phyloP scores from a whole-genome alignment of 805 yeast species.

The Ogataea trehalophila region DNA sequence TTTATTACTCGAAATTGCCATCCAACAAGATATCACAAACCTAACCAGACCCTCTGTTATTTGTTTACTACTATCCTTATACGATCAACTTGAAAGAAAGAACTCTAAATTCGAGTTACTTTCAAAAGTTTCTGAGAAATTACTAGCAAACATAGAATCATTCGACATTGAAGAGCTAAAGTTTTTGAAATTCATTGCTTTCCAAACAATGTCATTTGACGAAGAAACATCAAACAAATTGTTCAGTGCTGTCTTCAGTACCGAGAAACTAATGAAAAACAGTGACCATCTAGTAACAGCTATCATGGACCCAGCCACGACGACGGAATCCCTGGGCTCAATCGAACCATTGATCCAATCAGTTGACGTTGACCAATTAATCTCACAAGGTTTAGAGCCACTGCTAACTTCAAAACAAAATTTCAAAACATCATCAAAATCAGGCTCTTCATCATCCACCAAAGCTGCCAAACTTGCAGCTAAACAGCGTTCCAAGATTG shows the following conservation, averaged over 20 bases:
- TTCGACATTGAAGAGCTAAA: slow-evolving; percentile 17
- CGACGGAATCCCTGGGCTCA: slow-evolving; percentile 10
- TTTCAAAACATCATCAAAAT: not conserved
- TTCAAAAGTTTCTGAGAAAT: slow-evolving; percentile 23
- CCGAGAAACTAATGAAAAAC: slow-evolving; percentile 12
- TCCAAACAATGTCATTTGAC: slow-evolving; percentile 35
- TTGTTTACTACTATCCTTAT: slow-evolving; percentile 45
- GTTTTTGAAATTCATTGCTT: slow-evolving; percentile 30
- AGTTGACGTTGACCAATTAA: slow-evolving; percentile 29
- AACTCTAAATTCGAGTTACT: slow-evolving; percentile 31
- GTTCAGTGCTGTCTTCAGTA: slow-evolving; percentile 18
- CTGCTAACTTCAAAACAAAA: slow-evolving; percentile 13
- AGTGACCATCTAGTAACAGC: slow-evolving; percentile 13
- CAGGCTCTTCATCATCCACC: not conserved
- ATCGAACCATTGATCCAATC: slow-evolving; percentile 24
- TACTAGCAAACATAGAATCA: slow-evolving; percentile 9
- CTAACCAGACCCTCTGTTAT: slow-evolving; percentile 42
- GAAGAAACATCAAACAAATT: slow-evolving; percentile 28
- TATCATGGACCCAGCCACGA: slow-evolving; percentile 12
- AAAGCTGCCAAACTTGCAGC: slow-evolving; percentile 5
- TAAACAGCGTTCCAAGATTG: slow-evolving; percentile 10
- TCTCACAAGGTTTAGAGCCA: slow-evolving; percentile 27
- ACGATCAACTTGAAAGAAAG: slow-evolving; percentile 40
- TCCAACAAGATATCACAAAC: slow-evolving; percentile 5
- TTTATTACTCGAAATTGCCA: slow-evolving; percentile 32